Percentiles rank a stretch among this genome's conserved stretches.
phyloP scores from a whole-genome alignment of 768 basidiomycete genomes.

The Chalciporus sphaerocephalus region DNA sequence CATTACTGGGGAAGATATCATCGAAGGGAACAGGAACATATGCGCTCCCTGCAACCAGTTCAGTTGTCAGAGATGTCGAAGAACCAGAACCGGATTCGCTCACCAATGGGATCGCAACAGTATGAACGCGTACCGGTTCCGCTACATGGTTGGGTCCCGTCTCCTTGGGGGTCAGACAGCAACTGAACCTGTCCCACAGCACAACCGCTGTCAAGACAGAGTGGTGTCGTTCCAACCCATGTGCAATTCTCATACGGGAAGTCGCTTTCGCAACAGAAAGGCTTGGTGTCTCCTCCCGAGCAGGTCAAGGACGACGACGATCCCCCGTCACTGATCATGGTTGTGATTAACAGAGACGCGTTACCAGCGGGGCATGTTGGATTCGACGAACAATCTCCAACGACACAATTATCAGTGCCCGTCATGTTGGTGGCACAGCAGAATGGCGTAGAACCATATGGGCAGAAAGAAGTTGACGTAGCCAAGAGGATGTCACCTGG shows the following conservation, averaged over 20 bases:
- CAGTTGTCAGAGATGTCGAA: neutral
- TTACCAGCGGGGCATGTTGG: neutral
- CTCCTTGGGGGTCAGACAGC: neutral
- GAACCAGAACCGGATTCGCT: neutral
- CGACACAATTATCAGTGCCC: neutral
- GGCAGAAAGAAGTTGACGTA: neutral
- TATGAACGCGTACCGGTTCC: neutral
- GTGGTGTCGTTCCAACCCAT: neutral
- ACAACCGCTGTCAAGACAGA: neutral
- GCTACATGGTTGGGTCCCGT: neutral
- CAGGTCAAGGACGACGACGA: too few species aligned
- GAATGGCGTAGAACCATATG: neutral
- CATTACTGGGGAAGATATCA: neutral
- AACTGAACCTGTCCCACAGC: neutral
- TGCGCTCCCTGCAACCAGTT: neutral
- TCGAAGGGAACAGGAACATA: neutral
- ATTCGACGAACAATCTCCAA: neutral
- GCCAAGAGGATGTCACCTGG: neutral
- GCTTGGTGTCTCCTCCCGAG: neutral
- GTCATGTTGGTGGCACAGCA: neutral
- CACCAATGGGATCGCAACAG: neutral
- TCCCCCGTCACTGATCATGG: neutral
- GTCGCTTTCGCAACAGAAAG: neutral
- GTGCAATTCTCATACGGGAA: neutral
- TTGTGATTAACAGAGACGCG: neutral